These are phyloP conservation scores for Lachnellula suecica DNA, from an alignment of 2,329 filamentous ascomycete species.

Conservation along the genomic window DNA sequence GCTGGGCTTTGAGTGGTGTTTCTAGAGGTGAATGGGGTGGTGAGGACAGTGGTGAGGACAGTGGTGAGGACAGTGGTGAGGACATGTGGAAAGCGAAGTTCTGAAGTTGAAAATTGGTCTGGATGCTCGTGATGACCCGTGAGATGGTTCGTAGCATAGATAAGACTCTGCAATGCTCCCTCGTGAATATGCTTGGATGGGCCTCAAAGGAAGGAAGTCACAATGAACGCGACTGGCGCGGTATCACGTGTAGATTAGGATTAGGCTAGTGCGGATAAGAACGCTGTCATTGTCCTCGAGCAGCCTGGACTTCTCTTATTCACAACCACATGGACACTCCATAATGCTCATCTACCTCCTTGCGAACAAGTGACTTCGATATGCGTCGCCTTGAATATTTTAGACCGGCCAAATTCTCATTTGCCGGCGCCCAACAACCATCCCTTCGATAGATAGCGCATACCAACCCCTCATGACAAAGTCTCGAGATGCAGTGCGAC, in stretches of 20 bases:
- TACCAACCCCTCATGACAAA: slow-evolving; percentile 9
- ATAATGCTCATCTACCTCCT: slow-evolving; percentile 7
- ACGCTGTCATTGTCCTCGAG: slow-evolving; percentile 8
- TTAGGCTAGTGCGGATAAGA: background rate
- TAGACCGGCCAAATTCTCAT: slow-evolving; percentile 6
- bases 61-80: slow-evolving; percentile 5
- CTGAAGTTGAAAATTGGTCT: background rate
- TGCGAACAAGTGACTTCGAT: background rate
- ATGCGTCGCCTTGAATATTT: slow-evolving; percentile 16
- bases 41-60: slow-evolving; percentile 19
- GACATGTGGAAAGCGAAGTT: slow-evolving; percentile 16
- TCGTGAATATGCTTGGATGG: too few relatives aligned
- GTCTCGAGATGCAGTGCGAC: slow-evolving; percentile 61
- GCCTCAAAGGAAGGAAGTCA: background rate
- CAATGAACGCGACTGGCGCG: background rate
- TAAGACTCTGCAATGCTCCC: too few relatives aligned
- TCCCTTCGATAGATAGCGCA: slow-evolving; percentile 1
- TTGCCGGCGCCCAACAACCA: slow-evolving; percentile 7
- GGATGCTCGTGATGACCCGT: background rate
- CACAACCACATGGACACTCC: slow-evolving; percentile 7
- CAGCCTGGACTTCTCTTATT: slow-evolving; percentile 1
- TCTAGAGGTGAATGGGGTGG: slow-evolving; percentile 5
- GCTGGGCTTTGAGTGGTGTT: slow-evolving; percentile 10
- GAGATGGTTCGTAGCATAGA: background rate
- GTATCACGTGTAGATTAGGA: slow-evolving; percentile 11